phyloP scores from a whole-genome alignment of 495 filamentous ascomycete species.

The Aspergillus nanangensis region DNA sequence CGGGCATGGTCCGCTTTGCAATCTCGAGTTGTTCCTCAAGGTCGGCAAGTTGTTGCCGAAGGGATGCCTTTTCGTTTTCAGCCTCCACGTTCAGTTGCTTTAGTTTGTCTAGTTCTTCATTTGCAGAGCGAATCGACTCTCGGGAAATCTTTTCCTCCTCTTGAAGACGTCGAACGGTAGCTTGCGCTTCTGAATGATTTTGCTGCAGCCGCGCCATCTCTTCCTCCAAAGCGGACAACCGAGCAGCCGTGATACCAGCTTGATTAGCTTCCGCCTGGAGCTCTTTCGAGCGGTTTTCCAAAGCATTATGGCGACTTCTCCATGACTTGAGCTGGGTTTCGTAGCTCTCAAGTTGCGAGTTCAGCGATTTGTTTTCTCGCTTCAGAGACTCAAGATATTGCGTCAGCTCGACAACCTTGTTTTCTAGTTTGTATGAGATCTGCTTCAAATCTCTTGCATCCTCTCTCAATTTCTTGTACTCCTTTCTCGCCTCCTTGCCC shows the following conservation, averaged over 20 bases:
- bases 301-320: slow-evolving; percentile 84
- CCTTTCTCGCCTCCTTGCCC: slow-evolving; percentile 72
- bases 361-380: slow-evolving; percentile 82
- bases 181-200: slow-evolving; percentile 77
- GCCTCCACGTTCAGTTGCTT: slow-evolving; percentile 64
- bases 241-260: slow-evolving; percentile 89
- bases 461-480: slow-evolving; percentile 86
- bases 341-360: slow-evolving; percentile 91
- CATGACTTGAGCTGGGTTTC: slow-evolving; percentile 92
- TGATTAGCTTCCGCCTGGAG: slow-evolving; percentile 96
- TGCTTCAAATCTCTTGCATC: slow-evolving; percentile 97
- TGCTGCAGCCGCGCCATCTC: slow-evolving; percentile 91
- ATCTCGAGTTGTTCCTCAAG: slow-evolving; percentile 90
- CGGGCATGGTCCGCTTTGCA: slow-evolving; percentile 63
- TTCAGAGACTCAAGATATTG: slow-evolving; percentile 90
- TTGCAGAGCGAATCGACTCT: slow-evolving; percentile 71
- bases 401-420: slow-evolving; percentile 98
- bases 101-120: slow-evolving; percentile 70
- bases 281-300: slow-evolving; percentile 87
- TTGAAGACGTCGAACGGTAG: slow-evolving; percentile 87
- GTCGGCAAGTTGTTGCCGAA: slow-evolving; percentile 83
- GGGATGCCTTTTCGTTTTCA: slow-evolving; percentile 75
- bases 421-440: slow-evolving; percentile 98
- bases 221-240: slow-evolving; percentile 80
- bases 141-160: slow-evolving; percentile 82